A percentile compares a stretch with the other conserved stretches of the same genome.
These are phyloP conservation scores for Umbelopsis vinacea DNA, from an alignment of 192 early-diverging fungal genomes.

Conservation along the genomic window DNA sequence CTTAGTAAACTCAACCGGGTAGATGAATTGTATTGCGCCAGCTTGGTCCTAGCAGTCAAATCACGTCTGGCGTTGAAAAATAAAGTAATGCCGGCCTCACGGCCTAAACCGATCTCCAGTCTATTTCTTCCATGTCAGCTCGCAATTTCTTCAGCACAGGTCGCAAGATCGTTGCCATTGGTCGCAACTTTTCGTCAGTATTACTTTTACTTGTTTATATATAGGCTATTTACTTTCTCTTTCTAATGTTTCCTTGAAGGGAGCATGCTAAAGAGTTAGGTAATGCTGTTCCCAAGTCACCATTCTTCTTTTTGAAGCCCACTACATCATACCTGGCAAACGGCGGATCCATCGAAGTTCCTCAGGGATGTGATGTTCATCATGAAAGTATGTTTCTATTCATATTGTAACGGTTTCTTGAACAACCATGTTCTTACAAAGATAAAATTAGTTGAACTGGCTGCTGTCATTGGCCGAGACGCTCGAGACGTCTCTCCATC, in stretches of 20 bases:
- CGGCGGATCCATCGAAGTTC: slow-evolving; percentile 79
- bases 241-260: slow-evolving; percentile 39
- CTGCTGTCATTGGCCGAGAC: slow-evolving; percentile 83
- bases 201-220: not conserved
- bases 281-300: slow-evolving; percentile 85
- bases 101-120: not conserved
- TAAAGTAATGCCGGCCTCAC: not conserved
- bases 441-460: slow-evolving; percentile 78
- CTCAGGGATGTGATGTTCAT: slow-evolving; percentile 76
- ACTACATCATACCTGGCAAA: slow-evolving; percentile 75
- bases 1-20: too few species aligned
- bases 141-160: slow-evolving; percentile 60
- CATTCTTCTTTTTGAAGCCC: slow-evolving; percentile 96
- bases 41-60: too few species aligned
- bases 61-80: not conserved
- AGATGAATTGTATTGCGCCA: too few species aligned
- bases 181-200: slow-evolving; percentile 82
- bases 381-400: slow-evolving; percentile 67
- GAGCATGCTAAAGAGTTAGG: slow-evolving; percentile 95
- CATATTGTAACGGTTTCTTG: not conserved
- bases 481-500: slow-evolving; percentile 72
- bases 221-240: not conserved
- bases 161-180: slow-evolving; percentile 93
- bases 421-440: not conserved
- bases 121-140: slow-evolving; percentile 39